Percentiles rank a stretch among this genome's conserved stretches.
Conservation (phyloP, 257 asterid genomes). For the Marsdenia floribunda region DNA sequence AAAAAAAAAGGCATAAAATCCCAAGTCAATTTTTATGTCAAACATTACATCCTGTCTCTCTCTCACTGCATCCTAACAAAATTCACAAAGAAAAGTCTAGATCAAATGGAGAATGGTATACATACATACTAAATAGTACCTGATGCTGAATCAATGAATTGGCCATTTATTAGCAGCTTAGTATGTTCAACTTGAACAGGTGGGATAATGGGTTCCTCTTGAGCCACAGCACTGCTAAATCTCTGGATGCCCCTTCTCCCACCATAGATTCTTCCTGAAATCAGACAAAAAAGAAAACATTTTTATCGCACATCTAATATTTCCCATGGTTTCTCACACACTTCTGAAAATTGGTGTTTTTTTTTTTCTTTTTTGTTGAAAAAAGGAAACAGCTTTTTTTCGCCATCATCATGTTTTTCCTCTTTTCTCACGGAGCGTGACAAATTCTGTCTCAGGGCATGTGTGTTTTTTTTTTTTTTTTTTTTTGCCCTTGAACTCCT, state of each 20-base stretch:
- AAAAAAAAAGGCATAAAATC: not conserved
- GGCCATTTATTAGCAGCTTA: conserved; percentile 69
- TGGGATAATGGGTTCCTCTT: conserved; percentile 48
- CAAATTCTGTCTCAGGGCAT: not conserved
- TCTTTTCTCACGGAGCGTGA: not conserved
- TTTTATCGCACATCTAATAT: not conserved
- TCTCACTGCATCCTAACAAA: not conserved
- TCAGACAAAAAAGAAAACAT: not conserved
- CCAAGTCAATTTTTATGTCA: not conserved
- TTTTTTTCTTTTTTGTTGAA: too few species aligned
- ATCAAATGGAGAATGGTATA: not conserved
- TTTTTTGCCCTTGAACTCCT: too few species aligned
- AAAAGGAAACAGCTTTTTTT: not conserved
- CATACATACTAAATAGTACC: conserved; percentile 30
- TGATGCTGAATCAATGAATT: conserved; percentile 74
- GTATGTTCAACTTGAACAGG: conserved; percentile 48
- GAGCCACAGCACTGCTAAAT: conserved; percentile 38
- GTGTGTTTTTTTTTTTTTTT: too few species aligned
- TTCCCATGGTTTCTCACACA: not conserved
- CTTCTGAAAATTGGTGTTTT: not conserved
- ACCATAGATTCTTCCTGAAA: conserved; percentile 40
- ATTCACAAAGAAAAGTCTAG: not conserved
- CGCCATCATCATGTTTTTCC: not conserved
- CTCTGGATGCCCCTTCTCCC: conserved; percentile 31
- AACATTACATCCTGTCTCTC: not conserved